A percentile compares a stretch with the other conserved stretches of the same genome.
These are phyloP conservation scores for Vitis hybrid DNA, from an alignment of 177 flowering plant species.

Conservation along the genomic window DNA sequence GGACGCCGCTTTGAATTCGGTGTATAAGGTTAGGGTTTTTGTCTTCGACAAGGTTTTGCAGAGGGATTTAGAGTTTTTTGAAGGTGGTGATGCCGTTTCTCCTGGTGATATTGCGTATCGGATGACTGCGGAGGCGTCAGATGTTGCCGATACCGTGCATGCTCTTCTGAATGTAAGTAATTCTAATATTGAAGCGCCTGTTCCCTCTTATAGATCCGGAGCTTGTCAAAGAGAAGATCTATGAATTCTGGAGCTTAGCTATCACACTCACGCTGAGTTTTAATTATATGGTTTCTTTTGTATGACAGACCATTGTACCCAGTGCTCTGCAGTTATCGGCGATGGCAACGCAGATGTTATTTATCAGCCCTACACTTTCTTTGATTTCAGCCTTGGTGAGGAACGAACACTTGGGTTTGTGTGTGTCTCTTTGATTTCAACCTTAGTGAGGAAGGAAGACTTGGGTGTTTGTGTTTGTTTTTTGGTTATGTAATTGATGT, in stretches of 20 bases:
- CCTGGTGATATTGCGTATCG: slow-evolving; percentile 83
- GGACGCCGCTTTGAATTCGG: slow-evolving; percentile 77
- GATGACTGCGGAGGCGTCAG: slow-evolving; percentile 84
- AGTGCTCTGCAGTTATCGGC: slow-evolving; percentile 74
- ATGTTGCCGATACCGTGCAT: slow-evolving; percentile 74
- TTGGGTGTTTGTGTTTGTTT: neutral
- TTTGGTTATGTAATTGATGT: neutral
- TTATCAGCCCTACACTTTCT: slow-evolving; percentile 75
- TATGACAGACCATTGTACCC: slow-evolving; percentile 72
- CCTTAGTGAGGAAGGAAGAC: slow-evolving; percentile 37
- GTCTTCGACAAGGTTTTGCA: slow-evolving; percentile 68
- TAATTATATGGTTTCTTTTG: neutral
- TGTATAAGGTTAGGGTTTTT: slow-evolving; percentile 47
- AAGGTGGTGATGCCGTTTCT: slow-evolving; percentile 54
- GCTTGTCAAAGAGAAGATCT: too few relatives aligned
- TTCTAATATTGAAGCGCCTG: too few relatives aligned
- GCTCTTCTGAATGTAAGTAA: slow-evolving; percentile 73
- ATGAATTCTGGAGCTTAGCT: neutral
- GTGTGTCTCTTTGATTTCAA: neutral
- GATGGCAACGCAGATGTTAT: slow-evolving; percentile 82
- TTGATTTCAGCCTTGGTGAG: slow-evolving; percentile 79
- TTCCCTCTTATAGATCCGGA: too few relatives aligned
- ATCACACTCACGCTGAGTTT: neutral
- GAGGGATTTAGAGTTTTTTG: slow-evolving; percentile 80
- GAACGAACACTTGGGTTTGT: neutral